Conservation (phyloP, 2,329 filamentous ascomycete genomes). For the Podosphaera xanthii region DNA sequence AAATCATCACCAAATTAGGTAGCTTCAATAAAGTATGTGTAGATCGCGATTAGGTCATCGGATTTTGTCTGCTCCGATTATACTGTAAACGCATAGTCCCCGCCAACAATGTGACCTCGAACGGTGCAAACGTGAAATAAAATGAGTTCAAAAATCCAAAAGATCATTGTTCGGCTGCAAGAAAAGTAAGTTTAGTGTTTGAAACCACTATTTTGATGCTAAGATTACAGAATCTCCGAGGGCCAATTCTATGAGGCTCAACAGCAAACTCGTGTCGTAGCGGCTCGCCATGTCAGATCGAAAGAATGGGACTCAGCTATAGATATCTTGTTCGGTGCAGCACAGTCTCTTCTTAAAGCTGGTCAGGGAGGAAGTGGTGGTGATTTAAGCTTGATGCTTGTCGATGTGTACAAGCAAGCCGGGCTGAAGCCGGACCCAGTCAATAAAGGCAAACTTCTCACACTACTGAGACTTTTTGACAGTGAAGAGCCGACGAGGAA, state of each 20-base stretch:
- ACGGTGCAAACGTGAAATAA: constrained; percentile 2
- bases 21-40: too few species aligned
- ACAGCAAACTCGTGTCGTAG: constrained; percentile 90
- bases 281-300: constrained; percentile 77
- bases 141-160: constrained; percentile 36
- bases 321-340: constrained; percentile 67
- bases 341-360: constrained; percentile 66
- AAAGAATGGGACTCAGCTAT: constrained; percentile 66
- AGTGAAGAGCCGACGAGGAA: constrained; percentile 74
- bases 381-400: constrained; percentile 65
- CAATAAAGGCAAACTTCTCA: constrained; percentile 53
- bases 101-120: too few species aligned
- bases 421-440: constrained; percentile 54
- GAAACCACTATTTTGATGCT: background rate
- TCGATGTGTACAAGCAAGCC: constrained; percentile 80
- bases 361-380: constrained; percentile 87
- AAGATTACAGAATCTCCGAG: constrained; percentile 45
- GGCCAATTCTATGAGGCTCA: constrained; percentile 96
- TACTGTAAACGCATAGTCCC: too few species aligned
- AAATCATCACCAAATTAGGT: too few species aligned
- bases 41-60: too few species aligned
- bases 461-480: constrained; percentile 59
- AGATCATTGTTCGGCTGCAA: constrained; percentile 54
- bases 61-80: too few species aligned
- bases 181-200: constrained; percentile 31